Evolutionary conservation across 192 early-diverging fungal species (phyloP).

Genomic region (Allomyces macrogynus): DNA sequence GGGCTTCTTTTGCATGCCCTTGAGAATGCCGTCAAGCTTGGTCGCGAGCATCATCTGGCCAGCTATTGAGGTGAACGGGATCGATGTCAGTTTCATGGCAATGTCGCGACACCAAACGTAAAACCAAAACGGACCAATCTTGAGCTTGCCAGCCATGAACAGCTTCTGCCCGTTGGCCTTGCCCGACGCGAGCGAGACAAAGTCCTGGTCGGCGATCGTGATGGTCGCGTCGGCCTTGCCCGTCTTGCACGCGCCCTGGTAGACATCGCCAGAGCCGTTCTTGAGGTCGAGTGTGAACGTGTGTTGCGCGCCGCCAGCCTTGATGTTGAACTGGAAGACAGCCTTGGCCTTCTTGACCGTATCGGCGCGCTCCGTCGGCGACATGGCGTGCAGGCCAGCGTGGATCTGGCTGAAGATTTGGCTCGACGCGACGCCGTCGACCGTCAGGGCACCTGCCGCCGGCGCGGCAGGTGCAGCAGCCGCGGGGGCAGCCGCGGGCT

Average conservation of each 20-base stretch:
- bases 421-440: conserved; percentile 52
- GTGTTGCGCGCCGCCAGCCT: conserved; percentile 15
- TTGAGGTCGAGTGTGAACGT: conserved; percentile 25
- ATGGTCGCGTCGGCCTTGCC: conserved; percentile 22
- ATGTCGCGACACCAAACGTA: too few relatives aligned
- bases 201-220: conserved; percentile 16
- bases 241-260: conserved; percentile 8
- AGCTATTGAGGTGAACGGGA: too few relatives aligned
- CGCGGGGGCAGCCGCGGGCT: conserved; percentile 5
- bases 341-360: conserved; percentile 50
- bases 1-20: neutral
- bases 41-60: conserved; percentile 13
- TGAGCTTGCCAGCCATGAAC: conserved; percentile 8
- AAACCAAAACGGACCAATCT: conserved; percentile 6
- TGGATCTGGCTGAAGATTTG: conserved; percentile 50
- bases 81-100: too few relatives aligned
- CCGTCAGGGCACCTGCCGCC: conserved; percentile 18
- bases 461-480: conserved; percentile 9
- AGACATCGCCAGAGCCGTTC: conserved; percentile 14
- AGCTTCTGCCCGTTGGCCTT: conserved; percentile 16
- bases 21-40: neutral
- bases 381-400: conserved; percentile 27
- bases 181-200: conserved; percentile 19
- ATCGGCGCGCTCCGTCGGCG: conserved; percentile 37
- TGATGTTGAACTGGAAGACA: conserved; percentile 13